Evolutionary conservation across 768 basidiomycete genomes (phyloP), one percentile per base, ranked within the genome.

Genomic region (Galerina sulciceps): DNA sequence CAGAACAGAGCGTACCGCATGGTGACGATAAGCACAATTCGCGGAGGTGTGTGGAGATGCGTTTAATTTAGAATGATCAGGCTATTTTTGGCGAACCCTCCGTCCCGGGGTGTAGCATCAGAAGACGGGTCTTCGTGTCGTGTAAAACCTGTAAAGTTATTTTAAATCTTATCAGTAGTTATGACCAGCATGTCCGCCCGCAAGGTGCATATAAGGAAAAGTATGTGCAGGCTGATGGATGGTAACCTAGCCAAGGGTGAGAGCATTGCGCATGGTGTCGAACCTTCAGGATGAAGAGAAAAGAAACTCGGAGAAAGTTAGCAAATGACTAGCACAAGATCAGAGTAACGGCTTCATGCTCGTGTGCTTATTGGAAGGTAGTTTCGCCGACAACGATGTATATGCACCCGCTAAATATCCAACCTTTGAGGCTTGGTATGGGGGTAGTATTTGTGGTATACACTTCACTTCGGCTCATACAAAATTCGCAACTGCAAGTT

Each of bases 11-110:
- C 15, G 46, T 17, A 45, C 35, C 50, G 37, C 57, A 58, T 58
- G 57, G 57, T 11, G 14, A 34, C 34, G 50, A 58, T 58, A 58
- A 58, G 57, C 35, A 46, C 48, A 26, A 43, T 36, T 11, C 51
- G 26, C 26, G 26, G 26, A 31, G 8, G 26, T 31, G 26, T 31
- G 26, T 31, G 26, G 26, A 31, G 0, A 37, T 10, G 49, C n/a
- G 36, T 37, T 51, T 53, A 53, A 41, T 53, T 53, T 53, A 22
- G 20, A 42, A 14, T 6, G 23, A 22, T 15, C 51, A 38, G 22
- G 17, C 37, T 53, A 53, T 53, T 53, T 53, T 40, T 53, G 22
- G 45, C 45, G 6, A 20, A 26, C 34, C 44, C 13, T 4, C 45
- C 17, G 45, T 31, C 23, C 45, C 45, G 26, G 26, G 26, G 26